These are phyloP conservation scores for Murraya paniculata DNA, from an alignment of 345 rosid species.

Conservation along the genomic window DNA sequence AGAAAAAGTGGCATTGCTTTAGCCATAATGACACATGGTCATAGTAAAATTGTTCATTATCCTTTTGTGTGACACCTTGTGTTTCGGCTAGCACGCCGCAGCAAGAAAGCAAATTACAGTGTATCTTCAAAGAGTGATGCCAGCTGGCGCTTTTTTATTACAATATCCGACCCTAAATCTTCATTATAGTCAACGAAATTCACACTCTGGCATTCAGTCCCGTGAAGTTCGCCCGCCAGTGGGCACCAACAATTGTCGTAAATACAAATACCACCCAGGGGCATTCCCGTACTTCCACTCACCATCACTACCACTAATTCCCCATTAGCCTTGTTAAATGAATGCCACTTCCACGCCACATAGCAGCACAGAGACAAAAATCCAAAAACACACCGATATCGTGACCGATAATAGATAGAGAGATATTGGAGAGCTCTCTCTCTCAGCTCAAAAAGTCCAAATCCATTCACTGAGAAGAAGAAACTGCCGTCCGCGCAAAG, in stretches of 20 bases:
- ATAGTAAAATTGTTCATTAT: no score
- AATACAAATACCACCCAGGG: constrained; percentile 8
- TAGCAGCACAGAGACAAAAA: constrained; percentile 1
- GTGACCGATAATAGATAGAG: constrained; percentile 28
- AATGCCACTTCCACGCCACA: constrained; percentile 10
- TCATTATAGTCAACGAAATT: background rate
- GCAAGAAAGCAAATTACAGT: background rate
- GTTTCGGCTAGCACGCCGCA: background rate
- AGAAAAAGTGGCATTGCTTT: background rate
- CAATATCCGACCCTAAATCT: background rate
- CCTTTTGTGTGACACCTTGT: background rate
- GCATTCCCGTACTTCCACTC: constrained; percentile 9
- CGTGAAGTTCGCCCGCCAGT: background rate
- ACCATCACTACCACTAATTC: constrained; percentile 16
- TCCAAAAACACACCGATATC: constrained; percentile 29
- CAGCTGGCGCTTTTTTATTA: background rate
- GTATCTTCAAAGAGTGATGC: background rate
- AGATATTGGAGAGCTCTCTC: constrained; percentile 6
- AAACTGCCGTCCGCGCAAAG: constrained; percentile 36
- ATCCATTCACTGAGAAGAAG: constrained; percentile 21
- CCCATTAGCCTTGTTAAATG: background rate
- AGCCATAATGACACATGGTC: background rate
- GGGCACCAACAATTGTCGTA: constrained; percentile 17
- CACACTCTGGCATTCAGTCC: background rate
- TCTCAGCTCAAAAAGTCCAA: background rate